phyloP scores from a whole-genome alignment of 202 grass and related monocot genomes.

The Schoenoplectus triqueter region DNA sequence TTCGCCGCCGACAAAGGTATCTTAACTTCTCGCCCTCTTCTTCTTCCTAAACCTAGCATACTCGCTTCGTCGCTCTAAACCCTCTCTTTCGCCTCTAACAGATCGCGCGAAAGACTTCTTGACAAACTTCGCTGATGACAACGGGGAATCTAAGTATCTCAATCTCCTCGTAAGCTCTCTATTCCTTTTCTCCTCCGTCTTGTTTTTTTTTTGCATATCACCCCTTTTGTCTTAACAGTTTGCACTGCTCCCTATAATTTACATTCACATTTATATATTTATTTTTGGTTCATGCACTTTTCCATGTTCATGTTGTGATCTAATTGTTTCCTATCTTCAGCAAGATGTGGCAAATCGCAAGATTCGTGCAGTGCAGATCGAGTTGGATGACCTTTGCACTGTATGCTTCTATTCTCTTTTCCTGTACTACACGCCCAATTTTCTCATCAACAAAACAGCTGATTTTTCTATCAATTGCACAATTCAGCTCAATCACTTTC shows the following conservation, averaged over 20 bases:
- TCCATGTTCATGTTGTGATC: not conserved
- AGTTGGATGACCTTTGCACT: constrained; percentile 84
- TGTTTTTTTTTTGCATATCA: not conserved
- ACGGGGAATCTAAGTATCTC: constrained; percentile 85
- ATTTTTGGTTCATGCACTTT: not conserved
- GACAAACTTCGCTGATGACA: constrained; percentile 59
- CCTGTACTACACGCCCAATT: not conserved
- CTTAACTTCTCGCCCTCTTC: not conserved
- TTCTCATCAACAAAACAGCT: not conserved
- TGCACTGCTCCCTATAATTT: not conserved
- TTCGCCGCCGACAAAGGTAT: constrained; percentile 76
- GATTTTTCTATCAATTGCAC: constrained; percentile 5
- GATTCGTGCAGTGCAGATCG: constrained; percentile 68
- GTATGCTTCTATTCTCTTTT: constrained; percentile 44
- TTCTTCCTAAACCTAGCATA: not conserved
- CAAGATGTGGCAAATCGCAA: constrained; percentile 95
- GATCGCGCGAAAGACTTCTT: constrained; percentile 94
- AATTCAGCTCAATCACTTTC: not conserved
- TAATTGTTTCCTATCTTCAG: constrained; percentile 37
- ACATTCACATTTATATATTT: not conserved
- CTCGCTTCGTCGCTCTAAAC: not conserved
- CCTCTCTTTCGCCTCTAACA: constrained; percentile 35
- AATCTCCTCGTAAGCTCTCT: constrained; percentile 65
- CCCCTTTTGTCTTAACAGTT: not conserved
- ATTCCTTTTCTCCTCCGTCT: not conserved